Base-by-base conservation (phyloP, 148 eudicot species). In the Arctostaphylos glauca region DNA sequence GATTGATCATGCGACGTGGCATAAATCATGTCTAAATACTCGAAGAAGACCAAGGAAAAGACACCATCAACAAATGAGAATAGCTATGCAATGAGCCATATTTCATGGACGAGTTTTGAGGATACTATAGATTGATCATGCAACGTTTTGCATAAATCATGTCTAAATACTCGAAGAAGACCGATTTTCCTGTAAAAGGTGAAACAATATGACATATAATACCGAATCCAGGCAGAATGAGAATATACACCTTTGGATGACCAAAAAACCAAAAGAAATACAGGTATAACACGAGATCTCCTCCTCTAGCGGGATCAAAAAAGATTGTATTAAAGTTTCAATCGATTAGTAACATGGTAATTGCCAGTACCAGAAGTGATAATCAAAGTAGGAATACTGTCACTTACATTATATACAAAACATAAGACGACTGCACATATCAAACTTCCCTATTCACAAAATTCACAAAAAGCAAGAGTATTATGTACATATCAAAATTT, bases 211-310 rank as follows among this genome's bases (percentile, higher is more conserved):
- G 64, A 74, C 64, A 58, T 43, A 80, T 52, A 38, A 84, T 74
- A 44, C 76, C 68, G 54, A 62, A 83, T 68, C 77, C 54, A 21
- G 81, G 77, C 2, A 83, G 16, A 78, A 83, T 78, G 12, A 25
- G 81, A 38, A 83, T 70, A 31, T 79, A 84, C 14, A 84, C 82
- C 31, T 84, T 79, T 19, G 79, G 82, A 19, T 81, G 81, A 23
- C 84, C 52, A 19, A 83, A 67, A 15, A 79, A 84, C 66, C 62
- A 59, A 43, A 79, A 76, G 5, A 49, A 15, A 74, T 84, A 79
- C 23, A 68, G 81, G 58, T 67, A 83, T 83, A 83, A 78, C 8
- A 78, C 53, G 15, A 77, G 81, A 68, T 78, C 81, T 48, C 85
- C 85, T 19, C 81, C 85, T 68, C 82, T 70, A 15, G 58, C 81